Percentiles rank a stretch among this genome's conserved stretches.
phyloP scores from a whole-genome alignment of 2,329 filamentous ascomycete species.

The Cercospora beticola region DNA sequence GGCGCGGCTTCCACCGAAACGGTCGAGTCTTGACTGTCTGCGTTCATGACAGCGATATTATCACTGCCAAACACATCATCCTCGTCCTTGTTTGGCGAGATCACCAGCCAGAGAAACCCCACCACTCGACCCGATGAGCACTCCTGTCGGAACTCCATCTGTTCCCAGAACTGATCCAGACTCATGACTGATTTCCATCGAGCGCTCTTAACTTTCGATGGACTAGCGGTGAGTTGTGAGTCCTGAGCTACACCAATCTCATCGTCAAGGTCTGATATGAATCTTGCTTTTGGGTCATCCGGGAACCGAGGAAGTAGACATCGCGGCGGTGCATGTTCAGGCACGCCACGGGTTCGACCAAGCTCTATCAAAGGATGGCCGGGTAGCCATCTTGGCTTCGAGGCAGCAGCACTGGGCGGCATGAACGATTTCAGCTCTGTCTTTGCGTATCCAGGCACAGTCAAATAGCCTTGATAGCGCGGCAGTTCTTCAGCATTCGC shows the following conservation, averaged over 20 bases:
- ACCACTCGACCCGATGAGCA: conserved; percentile 90
- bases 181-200: conserved; percentile 81
- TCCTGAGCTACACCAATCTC: conserved; percentile 50
- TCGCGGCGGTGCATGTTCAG: conserved; percentile 66
- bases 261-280: conserved; percentile 83
- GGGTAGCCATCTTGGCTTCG: conserved; percentile 48
- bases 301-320: conserved; percentile 85
- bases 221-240: conserved; percentile 36
- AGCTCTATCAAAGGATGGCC: conserved; percentile 75
- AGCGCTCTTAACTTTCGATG: conserved; percentile 55
- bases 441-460: conserved; percentile 83
- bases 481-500: conserved; percentile 41
- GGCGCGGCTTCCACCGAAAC: neutral
- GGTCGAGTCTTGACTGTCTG: conserved; percentile 26
- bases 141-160: conserved; percentile 95
- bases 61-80: conserved; percentile 5
- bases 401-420: conserved; percentile 49
- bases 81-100: conserved; percentile 54
- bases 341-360: conserved; percentile 54
- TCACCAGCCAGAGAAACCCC: conserved; percentile 91
- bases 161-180: conserved; percentile 94
- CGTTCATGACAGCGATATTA: neutral
- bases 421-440: conserved; percentile 76
- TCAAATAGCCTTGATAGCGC: conserved; percentile 67
- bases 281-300: conserved; percentile 92